Evolutionary conservation across 768 basidiomycete genomes (phyloP), one percentile per base, ranked within the genome.

Genomic region (Pleurotus tuoliensis): DNA sequence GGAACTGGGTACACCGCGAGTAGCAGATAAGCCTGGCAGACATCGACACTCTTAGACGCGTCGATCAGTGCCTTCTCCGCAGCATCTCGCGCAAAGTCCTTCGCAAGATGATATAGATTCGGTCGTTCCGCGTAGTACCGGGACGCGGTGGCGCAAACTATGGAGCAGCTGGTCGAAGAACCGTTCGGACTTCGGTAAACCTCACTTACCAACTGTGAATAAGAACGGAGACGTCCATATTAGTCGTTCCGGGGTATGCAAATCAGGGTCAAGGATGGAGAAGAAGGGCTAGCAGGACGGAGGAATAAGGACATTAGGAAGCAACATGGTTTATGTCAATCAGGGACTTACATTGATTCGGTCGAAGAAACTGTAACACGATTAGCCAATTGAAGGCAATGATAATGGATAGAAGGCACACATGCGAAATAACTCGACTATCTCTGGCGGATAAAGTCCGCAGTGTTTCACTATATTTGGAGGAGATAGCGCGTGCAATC

Each of bases 91-190:
- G 86, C 84, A 62, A 86, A 83, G 47, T 83, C 80, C 69, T 82
- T 81, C 0, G 83, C 83, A 50, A 82, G 66, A 5, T 68, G 64
- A 66, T 86, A 83, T 22, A 90, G 70, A 18, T 78, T 77, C 0
- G 82, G 82, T 53, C 81, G 76, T 44, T 73, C 71, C 2, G 72
- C 69, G 64, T 88, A 84, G 67, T 84, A 87, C 37, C 87, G 76
- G 41, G 88, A 82, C 0, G 89, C 81, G 15, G 87, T 78, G 3
- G 87, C 83, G 65, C 87, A 89, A 39, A 92, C 84, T 85, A 9
- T 15, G 16, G 39, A 4, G 7, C 15, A 50, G 40, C 15, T 55
- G 43, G 45, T 25, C 45, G 30, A 55, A 37, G 8, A n/a, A 22
- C 12, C 40, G 7, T 49, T 22, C 12, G 58, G 51, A 24, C 20